phyloP scores from a whole-genome alignment of 768 basidiomycete species.

The Brasilioporus rufonigricans region DNA sequence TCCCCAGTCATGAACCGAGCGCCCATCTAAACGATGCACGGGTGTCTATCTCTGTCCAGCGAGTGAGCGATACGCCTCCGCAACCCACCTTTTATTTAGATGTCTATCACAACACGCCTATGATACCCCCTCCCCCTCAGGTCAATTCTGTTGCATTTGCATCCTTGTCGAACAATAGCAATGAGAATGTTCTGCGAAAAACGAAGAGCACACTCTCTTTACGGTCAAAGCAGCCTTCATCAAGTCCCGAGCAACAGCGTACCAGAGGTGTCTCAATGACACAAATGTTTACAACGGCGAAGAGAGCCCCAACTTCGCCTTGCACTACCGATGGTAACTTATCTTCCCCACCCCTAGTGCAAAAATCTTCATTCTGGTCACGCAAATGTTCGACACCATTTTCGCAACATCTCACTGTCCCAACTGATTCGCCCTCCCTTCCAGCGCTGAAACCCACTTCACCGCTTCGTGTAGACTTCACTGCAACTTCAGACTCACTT shows the following conservation, averaged over 20 bases:
- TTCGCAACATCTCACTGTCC: slow-evolving; percentile 28
- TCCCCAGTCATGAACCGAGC: background rate
- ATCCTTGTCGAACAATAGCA: slow-evolving; percentile 13
- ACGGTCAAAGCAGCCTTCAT: slow-evolving; percentile 10
- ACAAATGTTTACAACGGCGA: slow-evolving; percentile 39
- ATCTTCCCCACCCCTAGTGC: slow-evolving; percentile 42
- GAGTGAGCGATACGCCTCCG: slow-evolving; percentile 33
- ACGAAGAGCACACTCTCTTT: slow-evolving; percentile 49
- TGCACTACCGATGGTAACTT: slow-evolving; percentile 22
- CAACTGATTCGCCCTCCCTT: slow-evolving; percentile 34
- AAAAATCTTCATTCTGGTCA: slow-evolving; percentile 69
- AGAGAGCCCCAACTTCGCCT: slow-evolving; percentile 41
- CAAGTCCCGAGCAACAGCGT: slow-evolving; percentile 30
- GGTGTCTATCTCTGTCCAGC: slow-evolving; percentile 21
- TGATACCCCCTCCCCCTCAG: slow-evolving; percentile 42
- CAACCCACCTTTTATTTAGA: slow-evolving; percentile 61
- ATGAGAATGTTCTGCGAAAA: slow-evolving; percentile 38
- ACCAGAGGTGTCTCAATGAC: slow-evolving; percentile 59
- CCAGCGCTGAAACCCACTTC: slow-evolving; percentile 42
- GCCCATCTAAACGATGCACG: slow-evolving; percentile 8
- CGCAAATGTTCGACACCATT: slow-evolving; percentile 45
- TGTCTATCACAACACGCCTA: slow-evolving; percentile 51
- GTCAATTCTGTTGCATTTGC: slow-evolving; percentile 49
- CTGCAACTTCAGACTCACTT: slow-evolving; percentile 12
- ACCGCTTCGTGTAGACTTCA: slow-evolving; percentile 39